These are phyloP conservation scores for Adansonia rubrostipa DNA, from an alignment of 441 rosid species.

Conservation along the genomic window DNA sequence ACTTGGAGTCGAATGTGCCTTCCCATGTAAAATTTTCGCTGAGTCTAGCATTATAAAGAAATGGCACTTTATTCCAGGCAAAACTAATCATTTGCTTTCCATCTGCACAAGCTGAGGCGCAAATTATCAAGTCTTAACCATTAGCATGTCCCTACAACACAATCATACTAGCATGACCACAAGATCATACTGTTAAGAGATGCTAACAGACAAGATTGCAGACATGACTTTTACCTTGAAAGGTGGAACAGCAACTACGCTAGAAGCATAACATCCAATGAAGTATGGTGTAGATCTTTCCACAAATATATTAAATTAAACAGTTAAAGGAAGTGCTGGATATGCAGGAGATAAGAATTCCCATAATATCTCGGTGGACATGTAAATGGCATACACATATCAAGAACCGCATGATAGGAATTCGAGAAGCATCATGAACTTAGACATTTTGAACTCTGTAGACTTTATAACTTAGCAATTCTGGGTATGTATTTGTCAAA, in stretches of 20 bases:
- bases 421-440: background rate
- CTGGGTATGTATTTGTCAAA: background rate
- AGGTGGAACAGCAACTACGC: background rate
- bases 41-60: slow-evolving; percentile 42
- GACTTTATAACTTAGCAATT: slow-evolving; percentile 6
- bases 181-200: background rate
- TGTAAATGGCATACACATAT: background rate
- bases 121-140: slow-evolving; percentile 23
- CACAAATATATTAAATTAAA: background rate
- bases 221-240: background rate
- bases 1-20: slow-evolving; percentile 46
- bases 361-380: background rate
- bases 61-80: slow-evolving; percentile 55
- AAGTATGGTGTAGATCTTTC: background rate
- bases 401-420: background rate
- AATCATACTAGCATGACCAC: slow-evolving; percentile 5
- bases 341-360: background rate
- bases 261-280: background rate
- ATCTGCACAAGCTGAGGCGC: slow-evolving; percentile 47
- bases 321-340: background rate
- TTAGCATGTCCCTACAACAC: no score
- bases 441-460: background rate
- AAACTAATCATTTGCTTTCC: slow-evolving; percentile 60
- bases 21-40: slow-evolving; percentile 52
- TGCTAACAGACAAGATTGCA: background rate